These are phyloP conservation scores for Kazachstania martiniae DNA, from an alignment of 805 yeast species.

Conservation along the genomic window DNA sequence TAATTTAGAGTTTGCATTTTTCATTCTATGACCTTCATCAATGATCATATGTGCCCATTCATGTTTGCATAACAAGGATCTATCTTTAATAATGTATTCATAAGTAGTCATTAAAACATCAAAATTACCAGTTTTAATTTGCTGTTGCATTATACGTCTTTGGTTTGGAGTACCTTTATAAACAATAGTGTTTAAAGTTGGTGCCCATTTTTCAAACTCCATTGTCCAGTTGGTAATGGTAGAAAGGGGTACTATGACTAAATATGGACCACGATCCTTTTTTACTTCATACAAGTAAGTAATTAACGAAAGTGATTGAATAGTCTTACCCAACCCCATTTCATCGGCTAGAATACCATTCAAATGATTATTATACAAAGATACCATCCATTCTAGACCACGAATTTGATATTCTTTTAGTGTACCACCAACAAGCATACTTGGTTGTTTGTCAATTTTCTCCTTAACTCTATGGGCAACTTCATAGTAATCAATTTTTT, in stretches of 20 bases:
- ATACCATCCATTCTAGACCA: constrained; percentile 99
- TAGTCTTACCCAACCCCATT: constrained; percentile 97
- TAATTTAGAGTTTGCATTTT: constrained; percentile 63
- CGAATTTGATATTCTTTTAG: constrained; percentile 77
- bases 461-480: constrained; percentile 73
- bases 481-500: constrained; percentile 67
- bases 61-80: constrained; percentile 56
- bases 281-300: constrained; percentile 62
- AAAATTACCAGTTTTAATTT: constrained; percentile 57
- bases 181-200: constrained; percentile 56
- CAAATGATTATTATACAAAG: constrained; percentile 83
- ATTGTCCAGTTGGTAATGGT: constrained; percentile 79
- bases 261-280: constrained; percentile 54
- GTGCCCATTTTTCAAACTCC: constrained; percentile 86
- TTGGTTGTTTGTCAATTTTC: constrained; percentile 53
- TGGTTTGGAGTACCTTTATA: constrained; percentile 72
- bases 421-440: constrained; percentile 63
- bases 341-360: constrained; percentile 98
- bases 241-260: constrained; percentile 75
- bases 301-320: constrained; percentile 67
- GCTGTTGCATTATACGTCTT: constrained; percentile 54
- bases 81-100: constrained; percentile 71
- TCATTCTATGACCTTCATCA: constrained; percentile 88
- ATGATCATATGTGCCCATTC: constrained; percentile 81
- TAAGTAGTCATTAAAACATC: constrained; percentile 71